phyloP scores from a whole-genome alignment of 2,329 filamentous ascomycete genomes.

The Neopestalotiopsis rosae region DNA sequence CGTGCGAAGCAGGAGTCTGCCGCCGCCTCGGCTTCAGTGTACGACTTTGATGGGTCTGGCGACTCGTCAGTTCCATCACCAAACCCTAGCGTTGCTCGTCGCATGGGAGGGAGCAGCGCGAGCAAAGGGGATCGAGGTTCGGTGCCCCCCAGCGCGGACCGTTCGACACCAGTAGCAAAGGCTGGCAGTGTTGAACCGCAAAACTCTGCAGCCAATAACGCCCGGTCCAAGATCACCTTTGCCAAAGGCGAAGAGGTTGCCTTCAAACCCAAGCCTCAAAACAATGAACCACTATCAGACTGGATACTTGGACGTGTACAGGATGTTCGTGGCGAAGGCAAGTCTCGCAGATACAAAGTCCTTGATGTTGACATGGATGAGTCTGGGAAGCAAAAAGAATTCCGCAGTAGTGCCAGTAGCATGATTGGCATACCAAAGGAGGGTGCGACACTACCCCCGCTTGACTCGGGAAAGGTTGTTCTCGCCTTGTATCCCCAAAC shows the following conservation, averaged over 20 bases:
- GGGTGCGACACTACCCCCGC: constrained; percentile 59
- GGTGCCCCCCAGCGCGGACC: constrained; percentile 58
- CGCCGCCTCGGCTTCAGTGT: constrained; percentile 37
- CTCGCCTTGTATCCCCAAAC: constrained; percentile 83
- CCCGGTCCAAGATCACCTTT: constrained; percentile 61
- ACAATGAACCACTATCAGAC: constrained; percentile 54
- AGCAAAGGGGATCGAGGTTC: constrained; percentile 54
- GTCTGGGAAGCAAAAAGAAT: constrained; percentile 69
- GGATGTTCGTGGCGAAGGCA: constrained; percentile 76
- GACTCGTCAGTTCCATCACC: constrained; percentile 50
- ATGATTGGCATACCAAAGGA: constrained; percentile 77
- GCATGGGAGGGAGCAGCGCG: constrained; percentile 37
- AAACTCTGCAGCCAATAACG: constrained; percentile 41
- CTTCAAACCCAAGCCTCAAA: constrained; percentile 64
- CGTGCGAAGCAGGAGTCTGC: constrained; percentile 32
- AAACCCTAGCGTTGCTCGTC: constrained; percentile 40
- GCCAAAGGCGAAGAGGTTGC: constrained; percentile 69
- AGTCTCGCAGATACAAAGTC: constrained; percentile 79
- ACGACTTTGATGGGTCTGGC: constrained; percentile 49
- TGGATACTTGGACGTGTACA: constrained; percentile 83
- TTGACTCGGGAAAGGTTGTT: constrained; percentile 73
- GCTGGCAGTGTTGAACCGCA: constrained; percentile 58
- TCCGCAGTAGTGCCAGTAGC: constrained; percentile 73
- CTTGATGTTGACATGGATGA: constrained; percentile 80
- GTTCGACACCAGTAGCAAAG: constrained; percentile 38